These are phyloP conservation scores for Cnidoscolus chayamansa DNA, from an alignment of 441 rosid species.

Conservation along the genomic window DNA sequence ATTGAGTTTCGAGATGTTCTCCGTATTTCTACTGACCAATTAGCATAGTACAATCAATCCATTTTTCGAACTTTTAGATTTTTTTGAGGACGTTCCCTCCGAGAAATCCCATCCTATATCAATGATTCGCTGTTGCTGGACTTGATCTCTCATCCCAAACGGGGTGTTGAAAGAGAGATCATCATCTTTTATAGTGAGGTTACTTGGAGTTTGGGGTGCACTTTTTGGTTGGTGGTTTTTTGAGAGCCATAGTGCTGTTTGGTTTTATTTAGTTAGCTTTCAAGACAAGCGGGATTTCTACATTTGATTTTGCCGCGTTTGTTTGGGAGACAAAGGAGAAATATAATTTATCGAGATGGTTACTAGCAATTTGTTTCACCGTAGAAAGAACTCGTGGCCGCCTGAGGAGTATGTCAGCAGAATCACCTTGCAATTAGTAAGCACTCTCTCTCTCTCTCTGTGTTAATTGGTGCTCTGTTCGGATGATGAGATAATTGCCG, in stretches of 20 bases:
- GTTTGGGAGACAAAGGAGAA: background rate
- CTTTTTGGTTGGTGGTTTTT: conserved; percentile 8
- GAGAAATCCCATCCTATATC: conserved; percentile 20
- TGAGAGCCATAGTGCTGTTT: background rate
- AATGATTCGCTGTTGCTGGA: background rate
- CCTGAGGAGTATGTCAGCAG: conserved; percentile 79
- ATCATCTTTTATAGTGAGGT: conserved; percentile 8
- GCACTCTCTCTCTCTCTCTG: conserved; percentile 3
- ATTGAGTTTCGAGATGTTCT: background rate
- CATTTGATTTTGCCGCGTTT: background rate
- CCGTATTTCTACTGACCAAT: background rate
- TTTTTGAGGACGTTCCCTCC: background rate
- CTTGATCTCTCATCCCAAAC: background rate
- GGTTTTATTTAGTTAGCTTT: background rate
- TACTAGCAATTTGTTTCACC: conserved; percentile 67
- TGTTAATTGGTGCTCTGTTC: conserved; percentile 17
- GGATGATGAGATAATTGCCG: conserved; percentile 16
- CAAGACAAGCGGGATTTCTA: conserved; percentile 2
- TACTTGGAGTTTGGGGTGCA: conserved; percentile 14
- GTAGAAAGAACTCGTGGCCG: conserved; percentile 89
- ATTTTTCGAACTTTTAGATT: background rate
- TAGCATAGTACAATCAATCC: background rate
- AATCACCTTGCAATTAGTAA: conserved; percentile 72
- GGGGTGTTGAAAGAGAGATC: conserved; percentile 3
- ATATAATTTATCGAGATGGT: conserved; percentile 49